These are phyloP conservation scores for Ceraceosorus bombacis DNA, from an alignment of 1,284 basidiomycete species.

Conservation along the genomic window DNA sequence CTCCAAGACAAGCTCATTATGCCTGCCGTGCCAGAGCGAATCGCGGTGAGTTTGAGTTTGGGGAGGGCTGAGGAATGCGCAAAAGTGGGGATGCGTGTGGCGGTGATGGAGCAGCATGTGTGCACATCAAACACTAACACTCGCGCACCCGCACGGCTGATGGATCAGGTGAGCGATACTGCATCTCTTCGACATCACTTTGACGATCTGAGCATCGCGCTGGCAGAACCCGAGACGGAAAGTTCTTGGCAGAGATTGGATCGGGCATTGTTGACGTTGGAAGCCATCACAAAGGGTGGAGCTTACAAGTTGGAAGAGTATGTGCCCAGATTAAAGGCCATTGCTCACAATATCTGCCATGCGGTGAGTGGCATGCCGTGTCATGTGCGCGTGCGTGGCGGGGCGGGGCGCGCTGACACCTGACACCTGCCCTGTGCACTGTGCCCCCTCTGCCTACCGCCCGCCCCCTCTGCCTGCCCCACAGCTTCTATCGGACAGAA, in stretches of 20 bases:
- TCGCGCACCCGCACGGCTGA: no score
- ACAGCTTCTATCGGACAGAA: constrained; percentile 53
- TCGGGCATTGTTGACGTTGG: constrained; percentile 24
- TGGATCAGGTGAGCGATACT: constrained; percentile 1
- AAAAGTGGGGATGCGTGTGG: no score
- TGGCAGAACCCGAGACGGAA: constrained; percentile 30
- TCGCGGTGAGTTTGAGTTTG: no score
- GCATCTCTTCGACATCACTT: constrained; percentile 10
- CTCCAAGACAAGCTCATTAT: no score
- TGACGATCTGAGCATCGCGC: not conserved
- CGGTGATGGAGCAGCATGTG: no score
- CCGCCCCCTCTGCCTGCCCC: no score
- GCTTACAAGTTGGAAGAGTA: constrained; percentile 31
- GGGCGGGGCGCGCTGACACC: not conserved
- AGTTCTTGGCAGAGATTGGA: constrained; percentile 42
- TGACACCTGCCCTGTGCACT: not conserved
- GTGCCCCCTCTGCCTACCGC: no score
- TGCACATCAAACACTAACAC: no score
- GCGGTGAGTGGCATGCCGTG: constrained; percentile 23
- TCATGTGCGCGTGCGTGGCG: not conserved
- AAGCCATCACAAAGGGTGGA: constrained; percentile 35
- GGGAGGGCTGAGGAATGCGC: no score
- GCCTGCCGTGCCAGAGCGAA: no score
- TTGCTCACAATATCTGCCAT: constrained; percentile 21
- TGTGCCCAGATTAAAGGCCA: constrained; percentile 20